Conservation (phyloP, 176 grass and related monocot genomes). For the Triticum aestivum region DNA sequence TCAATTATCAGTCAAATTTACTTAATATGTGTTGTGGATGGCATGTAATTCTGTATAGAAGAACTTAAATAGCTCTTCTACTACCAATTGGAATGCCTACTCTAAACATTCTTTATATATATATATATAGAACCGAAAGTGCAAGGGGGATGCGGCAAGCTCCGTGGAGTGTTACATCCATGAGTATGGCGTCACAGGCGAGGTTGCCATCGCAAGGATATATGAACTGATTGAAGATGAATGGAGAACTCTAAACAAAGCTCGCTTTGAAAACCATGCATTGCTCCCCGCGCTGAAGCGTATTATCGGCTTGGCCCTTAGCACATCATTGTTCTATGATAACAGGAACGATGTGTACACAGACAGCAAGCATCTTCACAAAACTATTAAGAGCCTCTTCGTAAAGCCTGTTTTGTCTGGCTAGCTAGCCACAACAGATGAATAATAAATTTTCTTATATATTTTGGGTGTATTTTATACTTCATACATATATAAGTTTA, state of each 20-base stretch:
- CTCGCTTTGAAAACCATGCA: background rate
- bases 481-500: too few relatives aligned
- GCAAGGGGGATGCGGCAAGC: background rate
- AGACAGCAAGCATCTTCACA: background rate
- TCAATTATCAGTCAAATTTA: too few relatives aligned
- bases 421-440: too few relatives aligned
- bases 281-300: background rate
- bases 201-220: background rate
- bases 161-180: background rate
- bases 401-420: background rate
- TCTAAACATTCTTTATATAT: background rate
- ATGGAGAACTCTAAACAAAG: background rate
- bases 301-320: background rate
- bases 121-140: background rate
- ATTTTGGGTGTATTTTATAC: too few relatives aligned
- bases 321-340: background rate
- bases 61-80: too few relatives aligned
- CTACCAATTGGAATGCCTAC: background rate
- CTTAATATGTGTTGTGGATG: too few relatives aligned
- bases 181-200: background rate
- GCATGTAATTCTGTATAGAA: too few relatives aligned
- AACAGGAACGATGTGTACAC: background rate
- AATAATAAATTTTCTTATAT: too few relatives aligned
- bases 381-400: background rate
- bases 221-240: background rate